These are phyloP conservation scores for Gossypium schwendimanii DNA, from an alignment of 441 rosid species.

Conservation along the genomic window DNA sequence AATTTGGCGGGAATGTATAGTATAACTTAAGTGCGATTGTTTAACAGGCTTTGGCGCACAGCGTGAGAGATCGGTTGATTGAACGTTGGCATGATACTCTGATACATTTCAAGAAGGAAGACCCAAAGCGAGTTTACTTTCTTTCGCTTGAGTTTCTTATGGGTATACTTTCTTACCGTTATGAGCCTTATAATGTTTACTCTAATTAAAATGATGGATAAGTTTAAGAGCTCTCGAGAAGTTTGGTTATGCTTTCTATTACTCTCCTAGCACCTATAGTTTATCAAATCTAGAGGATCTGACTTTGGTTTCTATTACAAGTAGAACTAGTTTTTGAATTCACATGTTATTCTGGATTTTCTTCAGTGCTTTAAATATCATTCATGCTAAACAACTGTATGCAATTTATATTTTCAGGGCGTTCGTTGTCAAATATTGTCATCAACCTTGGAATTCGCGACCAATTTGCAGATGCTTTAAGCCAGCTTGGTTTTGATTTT, in stretches of 20 bases:
- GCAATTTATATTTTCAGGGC: constrained; percentile 27
- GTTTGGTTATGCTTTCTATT: background rate
- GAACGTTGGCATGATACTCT: constrained; percentile 52
- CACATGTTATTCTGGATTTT: background rate
- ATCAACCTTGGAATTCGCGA: constrained; percentile 47
- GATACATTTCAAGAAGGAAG: constrained; percentile 36
- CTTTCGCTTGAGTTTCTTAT: constrained; percentile 53
- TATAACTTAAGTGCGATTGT: constrained; percentile 8
- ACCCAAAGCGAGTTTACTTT: constrained; percentile 46
- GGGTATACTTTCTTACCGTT: constrained; percentile 26
- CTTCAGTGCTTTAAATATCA: background rate
- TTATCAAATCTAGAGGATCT: background rate
- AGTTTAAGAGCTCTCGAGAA: background rate
- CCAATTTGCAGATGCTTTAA: constrained; percentile 40
- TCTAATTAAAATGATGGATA: background rate
- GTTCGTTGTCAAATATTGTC: constrained; percentile 44
- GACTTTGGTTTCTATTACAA: background rate
- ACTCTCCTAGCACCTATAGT: background rate
- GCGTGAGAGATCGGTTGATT: constrained; percentile 46
- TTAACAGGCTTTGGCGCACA: constrained; percentile 39
- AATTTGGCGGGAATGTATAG: constrained; percentile 33
- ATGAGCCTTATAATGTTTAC: background rate
- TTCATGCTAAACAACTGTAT: constrained; percentile 5
- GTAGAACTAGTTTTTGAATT: background rate
- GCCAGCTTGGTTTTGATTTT: constrained; percentile 49